A percentile compares a stretch with the other conserved stretches of the same genome.
phyloP scores from a whole-genome alignment of 2,329 filamentous ascomycete species.

The Hymenoscyphus repandus region DNA sequence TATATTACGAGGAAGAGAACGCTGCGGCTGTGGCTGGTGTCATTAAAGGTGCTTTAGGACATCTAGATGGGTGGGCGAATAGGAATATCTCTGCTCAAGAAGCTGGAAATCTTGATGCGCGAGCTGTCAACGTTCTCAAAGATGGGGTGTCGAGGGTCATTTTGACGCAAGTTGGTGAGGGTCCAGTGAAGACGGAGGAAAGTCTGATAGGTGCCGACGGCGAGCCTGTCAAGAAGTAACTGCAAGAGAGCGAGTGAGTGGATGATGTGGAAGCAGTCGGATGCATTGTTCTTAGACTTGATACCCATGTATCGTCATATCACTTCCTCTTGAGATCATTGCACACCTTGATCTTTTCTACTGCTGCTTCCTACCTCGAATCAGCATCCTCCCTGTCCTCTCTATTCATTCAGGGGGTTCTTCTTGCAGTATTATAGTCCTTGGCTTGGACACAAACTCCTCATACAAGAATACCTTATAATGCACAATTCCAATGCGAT shows the following conservation, averaged over 20 bases:
- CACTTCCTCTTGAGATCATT: no score
- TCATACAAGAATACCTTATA: no score
- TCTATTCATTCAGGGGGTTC: no score
- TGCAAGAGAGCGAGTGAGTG: neutral
- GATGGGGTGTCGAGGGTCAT: constrained; percentile 86
- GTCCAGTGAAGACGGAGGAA: constrained; percentile 74
- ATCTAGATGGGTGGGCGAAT: constrained; percentile 67
- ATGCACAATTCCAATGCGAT: no score
- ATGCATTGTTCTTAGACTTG: neutral
- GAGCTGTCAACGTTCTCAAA: constrained; percentile 61
- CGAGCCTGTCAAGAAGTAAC: constrained; percentile 24
- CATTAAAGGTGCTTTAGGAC: constrained; percentile 62
- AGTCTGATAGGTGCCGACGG: constrained; percentile 68
- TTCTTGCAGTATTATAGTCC: no score
- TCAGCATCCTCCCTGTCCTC: no score
- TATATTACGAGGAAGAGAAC: constrained; percentile 88
- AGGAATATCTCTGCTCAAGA: constrained; percentile 46
- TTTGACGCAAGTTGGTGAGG: constrained; percentile 84
- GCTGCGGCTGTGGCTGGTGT: constrained; percentile 67
- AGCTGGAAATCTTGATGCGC: constrained; percentile 56
- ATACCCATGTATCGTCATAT: neutral
- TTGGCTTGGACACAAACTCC: no score
- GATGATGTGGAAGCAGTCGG: neutral
- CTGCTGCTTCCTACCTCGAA: no score
- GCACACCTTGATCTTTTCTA: no score